phyloP scores from a whole-genome alignment of 208 protist species.

The Spongospora subterranea region DNA sequence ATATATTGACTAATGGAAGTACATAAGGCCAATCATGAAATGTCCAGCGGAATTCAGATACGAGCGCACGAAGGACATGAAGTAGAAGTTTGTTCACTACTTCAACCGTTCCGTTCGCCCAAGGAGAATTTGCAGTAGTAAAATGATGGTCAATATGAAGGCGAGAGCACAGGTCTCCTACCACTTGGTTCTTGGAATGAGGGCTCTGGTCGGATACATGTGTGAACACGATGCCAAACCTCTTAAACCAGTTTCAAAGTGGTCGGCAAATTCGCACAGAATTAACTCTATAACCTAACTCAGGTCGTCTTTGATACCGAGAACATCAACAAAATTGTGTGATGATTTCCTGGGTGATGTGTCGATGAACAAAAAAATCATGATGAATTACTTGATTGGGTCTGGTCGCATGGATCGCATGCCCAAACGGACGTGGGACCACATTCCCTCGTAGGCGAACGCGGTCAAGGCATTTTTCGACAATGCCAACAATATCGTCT shows the following conservation, averaged over 20 bases:
- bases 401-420: background rate
- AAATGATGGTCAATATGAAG: background rate
- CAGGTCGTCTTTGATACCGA: background rate
- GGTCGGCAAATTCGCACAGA: background rate
- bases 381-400: background rate
- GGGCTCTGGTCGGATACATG: background rate
- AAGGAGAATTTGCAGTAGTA: background rate
- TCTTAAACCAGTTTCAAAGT: background rate
- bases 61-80: no score
- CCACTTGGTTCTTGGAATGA: constrained; percentile 8
- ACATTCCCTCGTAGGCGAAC: background rate
- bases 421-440: background rate
- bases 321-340: background rate
- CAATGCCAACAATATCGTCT: background rate
- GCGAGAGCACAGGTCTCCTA: background rate
- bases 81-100: background rate
- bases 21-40: background rate
- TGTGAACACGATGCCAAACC: background rate
- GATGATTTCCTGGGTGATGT: background rate
- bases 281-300: background rate
- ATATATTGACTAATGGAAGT: background rate
- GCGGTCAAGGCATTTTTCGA: background rate
- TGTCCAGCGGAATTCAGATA: background rate
- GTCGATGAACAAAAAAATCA: constrained; percentile 25
- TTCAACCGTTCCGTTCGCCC: no score